Base-by-base conservation (phyloP, 202 grass and related monocot genomes). In the Saccharum hybrid region DNA sequence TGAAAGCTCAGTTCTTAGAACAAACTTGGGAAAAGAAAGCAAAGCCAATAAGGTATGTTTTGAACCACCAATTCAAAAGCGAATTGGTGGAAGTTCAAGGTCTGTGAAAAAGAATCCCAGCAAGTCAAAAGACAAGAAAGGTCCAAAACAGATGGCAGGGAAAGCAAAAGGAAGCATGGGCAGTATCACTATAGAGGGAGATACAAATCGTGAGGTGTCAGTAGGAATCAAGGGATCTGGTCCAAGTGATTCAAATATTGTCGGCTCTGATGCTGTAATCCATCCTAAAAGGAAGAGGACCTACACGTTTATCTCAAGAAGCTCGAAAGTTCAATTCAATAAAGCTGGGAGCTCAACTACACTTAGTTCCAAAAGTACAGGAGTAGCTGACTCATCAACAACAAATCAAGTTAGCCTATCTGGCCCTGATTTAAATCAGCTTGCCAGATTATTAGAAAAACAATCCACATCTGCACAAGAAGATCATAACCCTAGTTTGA, bases 261-360 rank as follows among this genome's bases (percentile, higher is more conserved):
- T 73, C 56, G 65, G 66, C 69, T 68, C 79, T 73, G 30, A 84
- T 86, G 48, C 15, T 87, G 72, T 42, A 74, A 74, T 75, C 63
- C 85, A 83, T 57, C 85, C 85, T 67, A 85, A 81, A 83, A 63
- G 67, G 72, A 86, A 72, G 83, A 92, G 74, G 78, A 87, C 91
- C 72, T 75, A 63, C 54, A 67, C 19, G 22, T 60, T 85, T 83
- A 63, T 79, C 80, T 90, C 86, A 71, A 78, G 86, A 87, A 94
- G 72, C 61, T 84, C 66, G 18, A 90, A 90, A 88, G 41, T 86
- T 90, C 76, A 51, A 74, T 76, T 79, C 79, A 83, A 62, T 68
- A 74, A 82, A 78, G 41, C 22, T 74, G 87, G 64, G 75, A 87
- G 82, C 72, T 69, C 84, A 82, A 40, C 66, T 38, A 7, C 70